These are phyloP conservation scores for Paulownia fortunei DNA, from an alignment of 257 asterid species.

Conservation along the genomic window DNA sequence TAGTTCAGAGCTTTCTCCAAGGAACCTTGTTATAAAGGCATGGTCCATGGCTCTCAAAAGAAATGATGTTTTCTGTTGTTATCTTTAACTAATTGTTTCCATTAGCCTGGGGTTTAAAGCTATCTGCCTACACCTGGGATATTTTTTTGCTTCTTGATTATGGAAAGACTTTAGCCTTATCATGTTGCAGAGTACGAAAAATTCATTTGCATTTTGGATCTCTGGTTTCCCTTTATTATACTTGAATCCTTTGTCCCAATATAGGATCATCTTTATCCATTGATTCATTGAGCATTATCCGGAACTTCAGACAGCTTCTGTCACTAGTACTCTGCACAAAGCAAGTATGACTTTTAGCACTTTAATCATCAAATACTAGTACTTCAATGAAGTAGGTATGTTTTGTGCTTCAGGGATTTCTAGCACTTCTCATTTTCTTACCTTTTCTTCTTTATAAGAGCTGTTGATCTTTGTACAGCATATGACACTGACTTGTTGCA, in stretches of 20 bases:
- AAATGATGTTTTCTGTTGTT: not conserved
- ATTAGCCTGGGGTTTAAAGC: not conserved
- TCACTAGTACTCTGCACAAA: not conserved
- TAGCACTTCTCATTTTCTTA: not conserved
- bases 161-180: not conserved
- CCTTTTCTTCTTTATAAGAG: not conserved
- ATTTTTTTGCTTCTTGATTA: not conserved
- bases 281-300: slow-evolving; percentile 6
- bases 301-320: not conserved
- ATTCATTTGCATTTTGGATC: not conserved
- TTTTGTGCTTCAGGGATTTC: not conserved
- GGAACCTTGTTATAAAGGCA: not conserved
- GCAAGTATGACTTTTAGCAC: not conserved
- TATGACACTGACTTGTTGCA: not conserved
- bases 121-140: not conserved
- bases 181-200: not conserved
- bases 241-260: slow-evolving; percentile 4
- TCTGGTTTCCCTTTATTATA: not conserved
- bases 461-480: not conserved
- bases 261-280: not conserved
- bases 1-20: not conserved
- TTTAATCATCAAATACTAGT: not conserved
- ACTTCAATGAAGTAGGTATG: not conserved
- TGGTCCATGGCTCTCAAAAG: not conserved
- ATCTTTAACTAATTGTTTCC: not conserved